These are phyloP conservation scores for Sporothrix schenckii DNA, from an alignment of 2,329 filamentous ascomycete species.

Conservation along the genomic window DNA sequence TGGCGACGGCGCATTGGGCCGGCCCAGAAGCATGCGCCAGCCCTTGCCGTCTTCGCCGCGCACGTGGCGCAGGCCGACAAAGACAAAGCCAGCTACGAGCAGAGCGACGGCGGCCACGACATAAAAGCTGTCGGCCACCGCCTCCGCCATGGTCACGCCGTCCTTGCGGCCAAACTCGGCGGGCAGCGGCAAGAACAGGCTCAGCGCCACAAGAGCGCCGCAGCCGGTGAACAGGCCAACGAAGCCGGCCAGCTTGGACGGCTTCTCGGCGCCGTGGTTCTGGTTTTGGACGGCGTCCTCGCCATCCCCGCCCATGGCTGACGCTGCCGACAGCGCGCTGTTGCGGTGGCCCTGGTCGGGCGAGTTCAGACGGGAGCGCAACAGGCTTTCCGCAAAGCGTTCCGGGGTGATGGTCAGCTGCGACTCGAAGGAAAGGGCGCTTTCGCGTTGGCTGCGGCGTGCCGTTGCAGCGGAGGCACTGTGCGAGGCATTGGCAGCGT, in stretches of 20 bases:
- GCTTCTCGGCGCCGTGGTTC: conserved; percentile 45
- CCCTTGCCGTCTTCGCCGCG: conserved; percentile 78
- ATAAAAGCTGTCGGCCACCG: conserved; percentile 85
- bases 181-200: conserved; percentile 83
- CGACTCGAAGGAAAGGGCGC: conserved; percentile 70
- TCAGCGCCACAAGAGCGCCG: conserved; percentile 82
- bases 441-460: conserved; percentile 54
- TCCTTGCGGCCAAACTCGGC: conserved; percentile 72
- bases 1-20: conserved; percentile 34
- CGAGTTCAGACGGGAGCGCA: conserved; percentile 33
- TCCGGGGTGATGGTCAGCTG: conserved; percentile 75
- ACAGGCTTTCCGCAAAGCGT: conserved; percentile 47
- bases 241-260: conserved; percentile 73
- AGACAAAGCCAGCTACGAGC: conserved; percentile 72
- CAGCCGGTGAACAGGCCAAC: conserved; percentile 93
- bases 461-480: conserved; percentile 42
- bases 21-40: conserved; percentile 61
- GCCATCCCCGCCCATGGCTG: conserved; percentile 32
- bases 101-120: conserved; percentile 76
- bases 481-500: conserved; percentile 35
- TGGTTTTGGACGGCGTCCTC: conserved; percentile 36
- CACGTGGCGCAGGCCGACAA: conserved; percentile 71
- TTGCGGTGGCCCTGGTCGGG: conserved; percentile 40
- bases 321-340: conserved; percentile 4
- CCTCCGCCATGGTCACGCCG: conserved; percentile 71